Percentiles rank a stretch among this genome's conserved stretches.
Conservation (phyloP, 768 basidiomycete genomes). For the Lentinula raphanica region DNA sequence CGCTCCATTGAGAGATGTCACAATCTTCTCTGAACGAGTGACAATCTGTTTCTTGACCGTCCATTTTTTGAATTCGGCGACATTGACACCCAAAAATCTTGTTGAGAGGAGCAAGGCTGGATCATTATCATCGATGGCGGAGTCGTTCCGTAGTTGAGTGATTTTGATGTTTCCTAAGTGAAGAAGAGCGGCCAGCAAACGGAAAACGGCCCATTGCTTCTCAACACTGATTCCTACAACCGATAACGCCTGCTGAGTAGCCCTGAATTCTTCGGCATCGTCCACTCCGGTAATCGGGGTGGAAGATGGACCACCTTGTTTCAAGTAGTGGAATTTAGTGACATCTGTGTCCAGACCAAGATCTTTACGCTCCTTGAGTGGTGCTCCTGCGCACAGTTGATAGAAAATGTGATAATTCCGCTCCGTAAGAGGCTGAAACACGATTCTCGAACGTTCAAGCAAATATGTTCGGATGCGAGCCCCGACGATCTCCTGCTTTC, state of each 20-base stretch:
- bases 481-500: conserved; percentile 93
- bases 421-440: conserved; percentile 95
- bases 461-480: conserved; percentile 99
- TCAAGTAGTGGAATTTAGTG: conserved; percentile 86
- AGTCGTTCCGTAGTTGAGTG: conserved; percentile 73
- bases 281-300: conserved; percentile 90
- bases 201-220: conserved; percentile 97
- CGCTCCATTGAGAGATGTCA: conserved; percentile 76
- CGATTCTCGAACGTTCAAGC: conserved; percentile 93
- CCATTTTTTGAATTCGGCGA: conserved; percentile 97
- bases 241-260: conserved; percentile 90
- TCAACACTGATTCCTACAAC: conserved; percentile 98
- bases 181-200: conserved; percentile 84
- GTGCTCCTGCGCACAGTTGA: conserved; percentile 95
- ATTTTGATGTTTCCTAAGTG: conserved; percentile 99
- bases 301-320: conserved; percentile 86
- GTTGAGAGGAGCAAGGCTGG: conserved; percentile 75
- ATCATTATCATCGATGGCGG: conserved; percentile 80
- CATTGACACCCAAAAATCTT: conserved; percentile 83
- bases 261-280: conserved; percentile 91
- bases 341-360: conserved; percentile 84
- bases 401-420: conserved; percentile 99
- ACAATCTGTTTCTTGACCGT: conserved; percentile 96
- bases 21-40: conserved; percentile 93
- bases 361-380: conserved; percentile 91